Percentiles rank a stretch among this genome's conserved stretches.
Conservation (phyloP, 495 filamentous ascomycete species). For the Cercophora samala region DNA sequence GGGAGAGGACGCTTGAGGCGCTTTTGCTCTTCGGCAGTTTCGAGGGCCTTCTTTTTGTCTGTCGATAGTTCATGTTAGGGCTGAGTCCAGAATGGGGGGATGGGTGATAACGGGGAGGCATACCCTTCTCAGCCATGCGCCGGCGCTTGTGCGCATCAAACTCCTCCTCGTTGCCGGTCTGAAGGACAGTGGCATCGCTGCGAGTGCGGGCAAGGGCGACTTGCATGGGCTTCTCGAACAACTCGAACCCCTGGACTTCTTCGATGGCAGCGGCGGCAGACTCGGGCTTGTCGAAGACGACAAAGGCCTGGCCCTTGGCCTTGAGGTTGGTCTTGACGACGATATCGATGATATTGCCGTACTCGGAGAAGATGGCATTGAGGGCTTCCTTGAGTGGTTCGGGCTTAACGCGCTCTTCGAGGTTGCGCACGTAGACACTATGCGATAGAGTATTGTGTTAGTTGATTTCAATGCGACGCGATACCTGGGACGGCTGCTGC, state of each 20-base stretch:
- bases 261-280: slow-evolving; percentile 77
- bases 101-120: slow-evolving; percentile 19
- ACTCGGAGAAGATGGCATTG: slow-evolving; percentile 79
- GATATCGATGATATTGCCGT: slow-evolving; percentile 85
- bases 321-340: slow-evolving; percentile 89
- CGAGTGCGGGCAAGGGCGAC: slow-evolving; percentile 78
- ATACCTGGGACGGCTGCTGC: slow-evolving; percentile 22
- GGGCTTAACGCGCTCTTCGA: slow-evolving; percentile 89
- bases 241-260: slow-evolving; percentile 87
- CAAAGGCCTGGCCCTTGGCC: slow-evolving; percentile 93
- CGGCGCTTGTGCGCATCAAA: slow-evolving; percentile 85
- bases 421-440: slow-evolving; percentile 76
- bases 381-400: slow-evolving; percentile 73
- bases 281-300: slow-evolving; percentile 82
- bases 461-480: slow-evolving; percentile 8
- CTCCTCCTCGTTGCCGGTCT: slow-evolving; percentile 68
- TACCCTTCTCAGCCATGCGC: slow-evolving; percentile 88
- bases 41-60: slow-evolving; percentile 91
- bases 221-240: slow-evolving; percentile 91
- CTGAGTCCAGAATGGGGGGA: not conserved
- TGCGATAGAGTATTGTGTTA: slow-evolving; percentile 12
- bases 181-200: slow-evolving; percentile 83
- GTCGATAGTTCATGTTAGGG: slow-evolving; percentile 14
- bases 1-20: slow-evolving; percentile 71
- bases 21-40: slow-evolving; percentile 77